Conservation (phyloP, 1,284 basidiomycete species). For the Ganoderma multipileum region DNA sequence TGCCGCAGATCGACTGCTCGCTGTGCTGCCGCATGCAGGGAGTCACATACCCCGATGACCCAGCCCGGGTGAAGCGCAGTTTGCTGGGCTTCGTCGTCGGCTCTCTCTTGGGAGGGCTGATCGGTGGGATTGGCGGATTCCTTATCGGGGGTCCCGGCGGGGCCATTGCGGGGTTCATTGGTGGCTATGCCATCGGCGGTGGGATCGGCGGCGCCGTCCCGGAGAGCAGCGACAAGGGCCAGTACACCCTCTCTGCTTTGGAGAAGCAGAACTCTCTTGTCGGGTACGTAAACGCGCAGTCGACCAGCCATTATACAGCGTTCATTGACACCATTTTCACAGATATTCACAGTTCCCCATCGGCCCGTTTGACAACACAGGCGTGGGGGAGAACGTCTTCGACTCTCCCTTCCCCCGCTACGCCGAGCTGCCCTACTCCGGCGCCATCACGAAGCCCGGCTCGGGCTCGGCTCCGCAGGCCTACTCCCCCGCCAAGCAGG, state of each 20-base stretch:
- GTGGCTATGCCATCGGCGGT: neutral
- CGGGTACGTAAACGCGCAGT: neutral
- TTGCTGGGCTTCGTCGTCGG: neutral
- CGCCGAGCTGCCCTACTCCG: slow-evolving; percentile 2
- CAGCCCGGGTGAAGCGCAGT: neutral
- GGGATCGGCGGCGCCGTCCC: neutral
- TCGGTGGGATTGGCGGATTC: neutral
- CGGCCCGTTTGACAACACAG: neutral
- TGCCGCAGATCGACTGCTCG: slow-evolving; percentile 5
- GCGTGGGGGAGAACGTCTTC: neutral
- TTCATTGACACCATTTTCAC: too few relatives aligned
- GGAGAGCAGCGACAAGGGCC: neutral
- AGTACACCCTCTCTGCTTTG: neutral
- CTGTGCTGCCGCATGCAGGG: neutral
- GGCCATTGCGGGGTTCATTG: neutral
- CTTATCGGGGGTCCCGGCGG: neutral
- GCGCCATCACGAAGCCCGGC: neutral
- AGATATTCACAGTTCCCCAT: neutral
- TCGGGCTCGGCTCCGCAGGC: neutral
- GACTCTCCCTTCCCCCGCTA: neutral
- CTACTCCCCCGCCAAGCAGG: neutral
- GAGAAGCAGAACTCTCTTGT: neutral
- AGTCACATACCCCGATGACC: neutral
- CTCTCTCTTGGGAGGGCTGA: neutral
- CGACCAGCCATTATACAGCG: too few relatives aligned